These are phyloP conservation scores for Boletus insuetus DNA, from an alignment of 768 basidiomycete genomes.

Conservation along the genomic window DNA sequence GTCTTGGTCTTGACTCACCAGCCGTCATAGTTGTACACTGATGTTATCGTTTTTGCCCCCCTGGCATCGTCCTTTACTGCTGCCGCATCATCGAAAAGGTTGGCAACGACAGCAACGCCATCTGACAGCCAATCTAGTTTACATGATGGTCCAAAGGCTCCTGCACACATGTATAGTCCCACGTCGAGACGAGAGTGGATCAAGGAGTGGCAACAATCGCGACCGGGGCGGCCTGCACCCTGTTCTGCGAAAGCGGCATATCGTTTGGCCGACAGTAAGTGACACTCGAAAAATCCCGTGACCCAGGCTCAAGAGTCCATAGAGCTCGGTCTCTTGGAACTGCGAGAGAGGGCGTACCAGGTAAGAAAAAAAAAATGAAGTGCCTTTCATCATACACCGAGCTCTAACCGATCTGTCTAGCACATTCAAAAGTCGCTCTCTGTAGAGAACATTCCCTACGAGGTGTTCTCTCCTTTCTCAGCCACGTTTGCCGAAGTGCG, in stretches of 20 bases:
- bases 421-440: constrained; percentile 77
- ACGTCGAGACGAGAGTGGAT: constrained; percentile 67
- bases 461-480: constrained; percentile 84
- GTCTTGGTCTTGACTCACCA: constrained; percentile 5
- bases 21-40: constrained; percentile 69
- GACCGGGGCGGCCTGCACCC: constrained; percentile 62
- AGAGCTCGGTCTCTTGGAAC: constrained; percentile 71
- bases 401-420: constrained; percentile 32
- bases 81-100: constrained; percentile 19
- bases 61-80: constrained; percentile 65
- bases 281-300: background rate
- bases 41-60: constrained; percentile 80
- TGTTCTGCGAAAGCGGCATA: constrained; percentile 87
- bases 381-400: background rate
- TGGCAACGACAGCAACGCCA: constrained; percentile 15
- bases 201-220: constrained; percentile 56
- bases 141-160: constrained; percentile 19
- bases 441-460: constrained; percentile 78
- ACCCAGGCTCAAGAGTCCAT: background rate
- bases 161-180: constrained; percentile 22
- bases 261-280: constrained; percentile 77
- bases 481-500: constrained; percentile 79
- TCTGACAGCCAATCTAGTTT: constrained; percentile 37
- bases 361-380: constrained; percentile 12
- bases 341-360: constrained; percentile 72